Base-by-base conservation (phyloP, 192 early-diverging fungal genomes). In the Entomortierella beljakovae region DNA sequence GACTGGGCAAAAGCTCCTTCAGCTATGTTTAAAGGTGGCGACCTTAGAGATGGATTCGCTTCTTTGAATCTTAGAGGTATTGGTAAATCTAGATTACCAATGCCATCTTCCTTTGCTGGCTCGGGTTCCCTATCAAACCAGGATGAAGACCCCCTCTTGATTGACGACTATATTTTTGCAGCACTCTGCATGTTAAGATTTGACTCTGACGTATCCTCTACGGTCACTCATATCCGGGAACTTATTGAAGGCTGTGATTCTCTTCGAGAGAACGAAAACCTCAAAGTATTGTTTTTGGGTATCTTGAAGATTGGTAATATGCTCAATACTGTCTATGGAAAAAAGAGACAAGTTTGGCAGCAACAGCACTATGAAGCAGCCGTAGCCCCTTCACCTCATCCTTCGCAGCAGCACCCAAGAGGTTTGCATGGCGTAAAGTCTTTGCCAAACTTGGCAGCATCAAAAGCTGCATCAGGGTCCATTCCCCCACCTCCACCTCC, bases 231-330 rank as follows among this genome's bases (percentile, higher is more conserved):
- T 56, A 54, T 79, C 25, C 57, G 42, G 15, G 75, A 64, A 25
- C 50, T 79, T 26, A 33, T 70, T n/a, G 61, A 79, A 15, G 75
- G 75, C 0, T 79, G 75, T 31, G 75, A 79, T 58, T 20, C 59
- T 2, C 31, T 79, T 31, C 31, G 68, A 57, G 61, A 38, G 67
- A 79, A 79, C 35, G 68, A 79, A 56, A 26, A 65, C 40, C 42
- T 79, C 4, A 79, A 79, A n/a, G 54, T 46, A 4, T 37, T 79
- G 33, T 79, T 79, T 42, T 25, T 79, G 29, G 75, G 67, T 1
- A 68, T 79, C 4, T 42, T 79, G 35, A 79, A 79, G 46, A 68
- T 79, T 28, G 75, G 75, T 11, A 79, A 79, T 32, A 64, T 79
- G 75, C 22, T 79, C 23, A 79, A 79, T 42, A 79, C 75, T 0